Evolutionary conservation across 2,329 filamentous ascomycete species (phyloP), one percentile per base, ranked within the genome.

Genomic region (Nannizziopsis arthrosporioides): DNA sequence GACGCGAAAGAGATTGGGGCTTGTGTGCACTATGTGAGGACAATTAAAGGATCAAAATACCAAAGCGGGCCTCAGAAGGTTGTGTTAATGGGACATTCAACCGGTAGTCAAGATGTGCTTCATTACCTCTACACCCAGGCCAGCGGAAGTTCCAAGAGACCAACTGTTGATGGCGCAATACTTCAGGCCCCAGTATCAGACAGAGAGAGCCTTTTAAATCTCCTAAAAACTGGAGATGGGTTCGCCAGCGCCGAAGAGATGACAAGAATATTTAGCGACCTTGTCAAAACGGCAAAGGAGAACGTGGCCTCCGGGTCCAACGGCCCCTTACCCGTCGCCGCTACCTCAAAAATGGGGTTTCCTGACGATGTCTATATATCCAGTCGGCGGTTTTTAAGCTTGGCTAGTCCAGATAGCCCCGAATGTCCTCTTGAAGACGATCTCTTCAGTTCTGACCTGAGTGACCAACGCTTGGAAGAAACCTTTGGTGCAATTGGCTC

Each of bases 361-460:
- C 57, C 61, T 1, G 47, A 54, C 15, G 54, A 59, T 41, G 66
- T 67, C 0, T 73, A 75, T 0, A 64, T 82, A 3, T 73, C 68
- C n/a, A 77, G 80, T 6, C 67, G 68, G 40, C 62, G 81, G 37
- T 82, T 78, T 61, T 60, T 81, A 32, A 77, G 76, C 41, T 65
- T 84, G 5, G 68, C 73, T 0, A 71, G 68, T 35, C 70, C 70
- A 0, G 65, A 65, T 40, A 75, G 72, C 17, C 76, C 76, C 0
- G 68, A 71, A 41, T 64, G 70, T 44, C 72, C 79, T 4, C 84
- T 82, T 8, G 82, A 85, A 50, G 89, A 95, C 61, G 89, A 94
- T 61, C 86, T 84, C 60, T 94, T 94, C 67, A 89, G 84, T n/a
- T 81, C 79, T 2, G 84, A 92, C 60, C 67, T 92, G n/a, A 63